Conservation (phyloP, 495 filamentous ascomycete species). For the Aspergillus olivimuriae region DNA sequence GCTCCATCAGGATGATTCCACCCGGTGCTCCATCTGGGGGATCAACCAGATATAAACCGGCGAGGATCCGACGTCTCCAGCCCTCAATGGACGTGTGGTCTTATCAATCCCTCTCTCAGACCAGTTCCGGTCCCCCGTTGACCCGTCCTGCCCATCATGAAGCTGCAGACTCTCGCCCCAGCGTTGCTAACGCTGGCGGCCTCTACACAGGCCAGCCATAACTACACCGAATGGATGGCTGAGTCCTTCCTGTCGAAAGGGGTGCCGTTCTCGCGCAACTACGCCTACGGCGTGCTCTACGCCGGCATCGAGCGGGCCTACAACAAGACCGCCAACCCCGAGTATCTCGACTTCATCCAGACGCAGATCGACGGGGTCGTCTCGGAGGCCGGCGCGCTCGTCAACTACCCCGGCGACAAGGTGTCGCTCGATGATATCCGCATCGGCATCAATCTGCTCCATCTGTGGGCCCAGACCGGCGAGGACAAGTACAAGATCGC, state of each 20-base stretch:
- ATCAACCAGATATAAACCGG: no score
- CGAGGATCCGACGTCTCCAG: no score
- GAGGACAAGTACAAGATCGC: conserved; percentile 12
- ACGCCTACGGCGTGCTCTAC: conserved; percentile 8
- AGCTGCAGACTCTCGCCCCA: not conserved
- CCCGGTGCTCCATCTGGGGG: no score
- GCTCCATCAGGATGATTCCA: no score
- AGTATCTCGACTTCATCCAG: conserved; percentile 5
- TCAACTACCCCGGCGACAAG: conserved; percentile 2
- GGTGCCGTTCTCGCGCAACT: not conserved
- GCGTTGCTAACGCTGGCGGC: not conserved
- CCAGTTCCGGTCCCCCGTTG: no score
- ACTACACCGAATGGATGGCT: conserved; percentile 8
- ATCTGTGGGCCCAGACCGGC: conserved; percentile 8
- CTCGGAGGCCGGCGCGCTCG: conserved; percentile 4
- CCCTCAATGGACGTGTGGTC: no score
- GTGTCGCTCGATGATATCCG: conserved; percentile 12
- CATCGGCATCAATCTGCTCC: conserved; percentile 10
- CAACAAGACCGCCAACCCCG: conserved; percentile 11
- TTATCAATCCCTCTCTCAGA: no score
- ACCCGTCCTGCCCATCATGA: not conserved
- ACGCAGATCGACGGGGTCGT: conserved; percentile 8
- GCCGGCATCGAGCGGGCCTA: conserved; percentile 12
- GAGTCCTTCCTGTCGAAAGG: not conserved
- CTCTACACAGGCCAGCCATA: not conserved